These are phyloP conservation scores for Beauveria bassiana DNA, from an alignment of 2,329 filamentous ascomycete species.

Conservation along the genomic window DNA sequence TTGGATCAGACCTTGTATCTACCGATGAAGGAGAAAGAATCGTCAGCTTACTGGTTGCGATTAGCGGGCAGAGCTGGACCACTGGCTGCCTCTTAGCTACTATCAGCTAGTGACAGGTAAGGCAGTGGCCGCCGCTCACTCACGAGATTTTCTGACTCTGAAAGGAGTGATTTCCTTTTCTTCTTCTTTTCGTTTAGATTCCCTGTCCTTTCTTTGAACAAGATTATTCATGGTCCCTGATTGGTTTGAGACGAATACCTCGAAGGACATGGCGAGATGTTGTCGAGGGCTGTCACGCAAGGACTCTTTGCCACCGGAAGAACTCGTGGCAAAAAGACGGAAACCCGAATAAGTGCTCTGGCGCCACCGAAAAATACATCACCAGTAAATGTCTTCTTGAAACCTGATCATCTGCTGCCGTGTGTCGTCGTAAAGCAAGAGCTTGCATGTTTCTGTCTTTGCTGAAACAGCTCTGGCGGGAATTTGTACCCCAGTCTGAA, in stretches of 20 bases:
- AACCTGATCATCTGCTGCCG: neutral
- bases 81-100: neutral
- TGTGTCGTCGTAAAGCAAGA: neutral
- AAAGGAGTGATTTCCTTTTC: neutral
- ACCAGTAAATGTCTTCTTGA: neutral
- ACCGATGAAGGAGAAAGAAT: neutral
- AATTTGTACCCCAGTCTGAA: neutral
- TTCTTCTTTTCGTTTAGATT: neutral
- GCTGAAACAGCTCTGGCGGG: neutral
- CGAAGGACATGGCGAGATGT: too few species aligned
- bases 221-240: neutral
- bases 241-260: neutral
- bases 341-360: too few species aligned
- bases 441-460: neutral
- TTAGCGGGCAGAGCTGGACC: slow-evolving; percentile 1
- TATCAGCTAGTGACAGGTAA: neutral
- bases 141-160: neutral
- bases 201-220: neutral
- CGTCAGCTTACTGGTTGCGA: neutral
- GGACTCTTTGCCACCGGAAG: neutral
- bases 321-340: neutral
- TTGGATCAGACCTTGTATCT: too few species aligned
- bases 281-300: neutral
- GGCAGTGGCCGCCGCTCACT: neutral
- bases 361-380: neutral